These are phyloP conservation scores for Hypoxylon lenormandii DNA, from an alignment of 495 filamentous ascomycete species.

Conservation along the genomic window DNA sequence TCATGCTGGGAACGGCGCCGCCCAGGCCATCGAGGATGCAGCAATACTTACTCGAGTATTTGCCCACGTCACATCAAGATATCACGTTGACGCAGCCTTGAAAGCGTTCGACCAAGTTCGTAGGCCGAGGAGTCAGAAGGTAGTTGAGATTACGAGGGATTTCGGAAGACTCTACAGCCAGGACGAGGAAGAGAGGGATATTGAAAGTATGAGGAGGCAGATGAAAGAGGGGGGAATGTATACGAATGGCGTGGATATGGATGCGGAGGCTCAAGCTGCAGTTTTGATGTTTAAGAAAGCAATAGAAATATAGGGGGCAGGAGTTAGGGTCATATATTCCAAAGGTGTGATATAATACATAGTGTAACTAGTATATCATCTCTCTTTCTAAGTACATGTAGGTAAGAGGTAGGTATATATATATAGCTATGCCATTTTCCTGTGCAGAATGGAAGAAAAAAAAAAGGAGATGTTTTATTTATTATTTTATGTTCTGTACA, in stretches of 20 bases:
- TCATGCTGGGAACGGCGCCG: slow-evolving; percentile 61
- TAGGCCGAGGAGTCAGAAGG: slow-evolving; percentile 7
- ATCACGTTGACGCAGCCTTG: background rate
- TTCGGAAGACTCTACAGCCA: slow-evolving; percentile 6
- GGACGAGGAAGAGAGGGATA: slow-evolving; percentile 1
- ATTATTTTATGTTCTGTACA: too few species aligned
- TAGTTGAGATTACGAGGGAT: background rate
- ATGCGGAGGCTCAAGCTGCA: background rate
- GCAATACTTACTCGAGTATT: background rate
- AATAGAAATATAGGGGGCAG: background rate
- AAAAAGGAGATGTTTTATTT: too few species aligned
- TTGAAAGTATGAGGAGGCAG: background rate
- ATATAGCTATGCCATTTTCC: too few species aligned
- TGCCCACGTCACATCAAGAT: background rate
- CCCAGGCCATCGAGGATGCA: slow-evolving; percentile 63
- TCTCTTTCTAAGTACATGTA: too few species aligned
- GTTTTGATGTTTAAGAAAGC: background rate
- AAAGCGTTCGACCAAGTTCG: background rate
- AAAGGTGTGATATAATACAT: too few species aligned
- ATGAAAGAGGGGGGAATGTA: background rate
- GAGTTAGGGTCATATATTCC: background rate
- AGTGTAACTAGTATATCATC: too few species aligned
- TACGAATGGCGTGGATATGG: background rate
- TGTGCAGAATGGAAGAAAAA: too few species aligned
- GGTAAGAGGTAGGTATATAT: too few species aligned